A percentile compares a stretch with the other conserved stretches of the same genome.
Conservation (phyloP, 177 flowering plant genomes). For the Telopea speciosissima region DNA sequence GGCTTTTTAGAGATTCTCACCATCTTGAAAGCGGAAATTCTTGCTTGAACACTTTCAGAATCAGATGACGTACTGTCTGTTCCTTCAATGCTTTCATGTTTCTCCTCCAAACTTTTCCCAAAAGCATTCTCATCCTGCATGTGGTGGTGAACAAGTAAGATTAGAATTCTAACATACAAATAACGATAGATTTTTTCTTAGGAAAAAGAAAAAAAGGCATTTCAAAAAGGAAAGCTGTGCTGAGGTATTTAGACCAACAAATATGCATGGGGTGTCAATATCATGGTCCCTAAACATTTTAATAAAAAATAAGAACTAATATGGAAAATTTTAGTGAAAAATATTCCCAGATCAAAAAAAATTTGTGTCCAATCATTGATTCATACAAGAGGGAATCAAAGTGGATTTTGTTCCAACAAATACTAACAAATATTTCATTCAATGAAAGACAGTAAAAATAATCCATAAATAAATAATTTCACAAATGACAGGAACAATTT, state of each 20-base stretch:
- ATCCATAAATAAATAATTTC: too few species aligned
- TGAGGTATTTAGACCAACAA: not conserved
- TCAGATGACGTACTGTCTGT: conserved; percentile 42
- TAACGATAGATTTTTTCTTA: not conserved
- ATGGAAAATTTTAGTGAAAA: not conserved
- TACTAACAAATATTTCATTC: too few species aligned
- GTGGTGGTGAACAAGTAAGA: not conserved
- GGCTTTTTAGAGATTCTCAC: conserved; percentile 26
- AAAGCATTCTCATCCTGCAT: conserved; percentile 30
- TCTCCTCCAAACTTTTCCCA: conserved; percentile 19
- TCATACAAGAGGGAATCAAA: not conserved
- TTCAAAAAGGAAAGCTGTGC: not conserved
- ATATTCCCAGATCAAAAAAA: too few species aligned
- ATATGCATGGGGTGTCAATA: not conserved
- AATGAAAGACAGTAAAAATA: not conserved
- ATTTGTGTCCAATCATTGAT: not conserved
- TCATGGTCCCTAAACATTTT: not conserved
- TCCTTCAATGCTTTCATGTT: conserved; percentile 36
- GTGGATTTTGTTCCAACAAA: not conserved
- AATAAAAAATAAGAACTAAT: too few species aligned
- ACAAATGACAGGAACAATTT: not conserved
- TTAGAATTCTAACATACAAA: not conserved
- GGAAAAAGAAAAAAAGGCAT: not conserved
- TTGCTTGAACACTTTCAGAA: conserved; percentile 56
- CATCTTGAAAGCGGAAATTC: conserved; percentile 28